Evolutionary conservation across 2,329 filamentous ascomycete species (phyloP).

Genomic region (Nemania diffusa): DNA sequence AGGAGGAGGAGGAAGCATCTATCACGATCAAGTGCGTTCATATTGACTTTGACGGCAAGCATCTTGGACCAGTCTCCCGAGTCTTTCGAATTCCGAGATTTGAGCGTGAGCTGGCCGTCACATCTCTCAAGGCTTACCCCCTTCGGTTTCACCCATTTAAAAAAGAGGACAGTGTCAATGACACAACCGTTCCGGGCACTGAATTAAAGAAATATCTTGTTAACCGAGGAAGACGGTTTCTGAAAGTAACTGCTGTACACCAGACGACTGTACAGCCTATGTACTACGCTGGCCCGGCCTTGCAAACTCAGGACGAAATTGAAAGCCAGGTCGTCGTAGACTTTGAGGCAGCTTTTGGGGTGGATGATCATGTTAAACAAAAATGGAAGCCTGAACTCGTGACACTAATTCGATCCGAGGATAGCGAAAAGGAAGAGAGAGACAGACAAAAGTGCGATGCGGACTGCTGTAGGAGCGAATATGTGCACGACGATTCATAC

Average conservation of each 20-base stretch:
- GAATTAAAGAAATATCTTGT: slow-evolving; percentile 7
- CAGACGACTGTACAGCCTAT: neutral
- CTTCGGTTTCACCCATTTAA: neutral
- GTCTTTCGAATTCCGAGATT: slow-evolving; percentile 5
- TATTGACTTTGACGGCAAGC: slow-evolving; percentile 14
- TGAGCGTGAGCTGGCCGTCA: neutral
- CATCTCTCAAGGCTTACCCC: neutral
- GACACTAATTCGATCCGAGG: neutral
- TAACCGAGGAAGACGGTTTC: neutral
- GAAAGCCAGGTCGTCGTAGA: slow-evolving; percentile 3
- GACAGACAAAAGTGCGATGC: neutral
- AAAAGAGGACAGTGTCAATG: slow-evolving; percentile 1
- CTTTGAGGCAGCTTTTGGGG: neutral
- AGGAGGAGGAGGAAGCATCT: slow-evolving; percentile 1
- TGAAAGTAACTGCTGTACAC: slow-evolving; percentile 9
- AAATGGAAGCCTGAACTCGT: neutral
- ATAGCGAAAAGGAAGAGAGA: neutral
- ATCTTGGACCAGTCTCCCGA: slow-evolving; percentile 14
- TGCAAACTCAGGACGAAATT: neutral
- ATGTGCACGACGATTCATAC: neutral
- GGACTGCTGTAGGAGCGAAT: neutral
- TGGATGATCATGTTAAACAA: neutral
- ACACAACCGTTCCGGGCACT: neutral
- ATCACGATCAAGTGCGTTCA: slow-evolving; percentile 14
- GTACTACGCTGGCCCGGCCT: neutral